Evolutionary conservation across 306 rosid species (phyloP), one percentile per base, ranked within the genome.

Genomic region (Medicago ruthenica): DNA sequence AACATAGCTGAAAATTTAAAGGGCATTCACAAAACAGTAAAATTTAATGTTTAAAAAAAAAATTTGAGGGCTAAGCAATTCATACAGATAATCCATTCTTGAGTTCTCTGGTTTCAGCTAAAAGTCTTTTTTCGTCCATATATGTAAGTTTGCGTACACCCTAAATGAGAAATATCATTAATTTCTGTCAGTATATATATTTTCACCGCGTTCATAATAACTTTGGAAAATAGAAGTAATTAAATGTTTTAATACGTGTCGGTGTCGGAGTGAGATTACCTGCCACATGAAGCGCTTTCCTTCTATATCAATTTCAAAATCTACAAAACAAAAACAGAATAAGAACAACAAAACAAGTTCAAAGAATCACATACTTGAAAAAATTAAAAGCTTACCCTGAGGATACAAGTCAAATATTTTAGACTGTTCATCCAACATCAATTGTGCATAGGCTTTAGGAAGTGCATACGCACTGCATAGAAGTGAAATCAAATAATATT

Each of bases 211-310:
- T 27, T 9, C 14, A 67, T 13, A 65, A 37, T 2, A 54, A 18
- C 2, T 15, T 50, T 9, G 6, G 57, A 50, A n/a, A 50, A 7
- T 50, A 1, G 0, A 4, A 45, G 16, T 45, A 0, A 34, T 34
- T 34, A 34, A 34, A 34, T 5, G 37, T 34, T 34, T 34, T 34
- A 34, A 34, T 34, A 27, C 4, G 37, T 34, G 37, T 34, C 7
- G 0, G 37, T 34, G 37, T 34, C 37, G 37, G 21, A 45, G 68
- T 7, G 57, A 17, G 17, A 79, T 73, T 40, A 90, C 92, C 92
- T 87, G 90, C 92, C 88, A 81, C 10, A 16, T 2, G 75, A 78
- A 88, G 11, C 87, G 77, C 77, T 87, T 87, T 59, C 89, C 92
- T 40, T 86, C 96, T 4, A 1, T 41, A 24, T 90, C 92, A 7